Evolutionary conservation across 164 flowering plant species (phyloP).

Genomic region (Cinnamomum chago): DNA sequence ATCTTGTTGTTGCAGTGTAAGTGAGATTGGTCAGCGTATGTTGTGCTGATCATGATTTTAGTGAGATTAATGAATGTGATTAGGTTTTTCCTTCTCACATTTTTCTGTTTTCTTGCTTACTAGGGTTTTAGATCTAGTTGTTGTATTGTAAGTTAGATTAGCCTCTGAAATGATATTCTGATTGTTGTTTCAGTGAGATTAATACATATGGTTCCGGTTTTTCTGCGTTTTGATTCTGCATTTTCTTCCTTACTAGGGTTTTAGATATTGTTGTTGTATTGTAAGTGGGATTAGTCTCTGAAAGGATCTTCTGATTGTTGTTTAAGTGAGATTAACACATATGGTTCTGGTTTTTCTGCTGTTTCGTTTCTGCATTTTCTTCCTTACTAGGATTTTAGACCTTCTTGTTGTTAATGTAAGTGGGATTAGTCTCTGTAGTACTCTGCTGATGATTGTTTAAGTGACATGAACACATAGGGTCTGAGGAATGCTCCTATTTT

Average conservation of each 20-base stretch:
- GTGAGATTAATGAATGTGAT: neutral
- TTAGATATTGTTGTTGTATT: too few relatives aligned
- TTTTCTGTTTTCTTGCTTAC: neutral
- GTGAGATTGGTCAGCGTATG: neutral
- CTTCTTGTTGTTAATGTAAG: too few relatives aligned
- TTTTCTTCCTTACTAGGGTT: neutral
- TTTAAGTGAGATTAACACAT: neutral
- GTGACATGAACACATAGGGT: neutral
- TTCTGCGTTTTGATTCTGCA: neutral
- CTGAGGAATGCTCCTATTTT: neutral
- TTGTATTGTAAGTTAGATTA: too few relatives aligned
- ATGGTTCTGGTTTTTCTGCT: neutral
- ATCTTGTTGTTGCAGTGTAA: too few relatives aligned
- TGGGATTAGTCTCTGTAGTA: too few relatives aligned
- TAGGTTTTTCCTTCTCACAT: neutral
- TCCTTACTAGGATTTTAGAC: neutral
- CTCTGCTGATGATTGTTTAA: too few relatives aligned
- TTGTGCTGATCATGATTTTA: too few relatives aligned
- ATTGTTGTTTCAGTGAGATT: too few relatives aligned
- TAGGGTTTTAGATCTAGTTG: neutral
- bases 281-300: too few relatives aligned
- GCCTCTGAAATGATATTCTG: too few relatives aligned
- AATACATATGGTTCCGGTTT: neutral
- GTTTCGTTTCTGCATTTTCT: neutral
- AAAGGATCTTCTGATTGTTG: too few relatives aligned